Percentiles rank a stretch among this genome's conserved stretches.
Evolutionary conservation across 345 rosid species (phyloP).

Genomic region (Rhodamnia argentea): DNA sequence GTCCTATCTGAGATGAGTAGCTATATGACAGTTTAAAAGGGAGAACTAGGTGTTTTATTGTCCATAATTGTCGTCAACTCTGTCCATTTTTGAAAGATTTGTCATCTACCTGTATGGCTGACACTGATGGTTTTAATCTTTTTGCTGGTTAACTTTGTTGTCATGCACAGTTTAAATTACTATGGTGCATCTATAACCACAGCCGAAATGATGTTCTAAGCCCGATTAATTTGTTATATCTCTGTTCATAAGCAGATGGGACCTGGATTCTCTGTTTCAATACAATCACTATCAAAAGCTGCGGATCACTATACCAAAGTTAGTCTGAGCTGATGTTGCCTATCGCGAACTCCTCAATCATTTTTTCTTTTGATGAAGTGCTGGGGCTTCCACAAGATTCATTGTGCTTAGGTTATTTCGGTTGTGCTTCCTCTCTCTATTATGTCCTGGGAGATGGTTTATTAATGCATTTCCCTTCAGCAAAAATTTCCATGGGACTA

Average conservation of each 20-base stretch:
- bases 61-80: not conserved
- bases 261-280: constrained; percentile 63
- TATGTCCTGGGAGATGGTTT: not conserved
- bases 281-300: constrained; percentile 93
- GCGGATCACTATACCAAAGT: constrained; percentile 63
- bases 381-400: not conserved
- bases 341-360: not conserved
- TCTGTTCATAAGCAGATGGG: constrained; percentile 70
- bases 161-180: not conserved
- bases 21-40: not conserved
- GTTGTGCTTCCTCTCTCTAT: not conserved
- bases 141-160: not conserved
- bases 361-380: not conserved
- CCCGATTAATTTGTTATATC: not conserved
- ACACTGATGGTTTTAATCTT: not conserved
- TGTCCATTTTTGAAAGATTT: not conserved
- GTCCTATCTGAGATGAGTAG: not conserved
- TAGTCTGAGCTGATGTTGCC: constrained; percentile 23
- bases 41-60: not conserved
- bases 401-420: not conserved
- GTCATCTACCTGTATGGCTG: not conserved
- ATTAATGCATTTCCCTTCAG: not conserved
- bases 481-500: not conserved
- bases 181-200: not conserved
- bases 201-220: not conserved